Base-by-base conservation (phyloP, 1,284 basidiomycete genomes). In the Lentinula novae-zelandiae region DNA sequence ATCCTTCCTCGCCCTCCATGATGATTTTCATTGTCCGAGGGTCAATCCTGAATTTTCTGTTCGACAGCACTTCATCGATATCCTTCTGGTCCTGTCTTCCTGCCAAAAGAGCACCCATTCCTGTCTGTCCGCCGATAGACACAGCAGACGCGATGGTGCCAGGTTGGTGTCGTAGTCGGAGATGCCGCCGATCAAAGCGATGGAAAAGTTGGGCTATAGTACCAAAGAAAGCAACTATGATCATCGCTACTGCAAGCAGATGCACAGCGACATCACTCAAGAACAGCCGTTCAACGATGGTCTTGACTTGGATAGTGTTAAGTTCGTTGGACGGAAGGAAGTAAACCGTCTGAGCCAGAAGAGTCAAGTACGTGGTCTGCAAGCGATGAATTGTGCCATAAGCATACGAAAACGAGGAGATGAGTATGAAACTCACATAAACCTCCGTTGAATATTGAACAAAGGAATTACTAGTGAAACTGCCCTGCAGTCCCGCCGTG, bases 61-160 rank as follows among this genome's bases (percentile, higher is more conserved):
- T 71, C 39, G 67, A 64, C 42, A 84, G 68, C 13, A 73, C 77
- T 38, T 75, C 65, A 4, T 67, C 64, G 38, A 83, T 75, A 6
- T 79, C 78, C 58, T 73, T 69, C 46, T 70, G 67, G 27, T 72
- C 42, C 36, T 56, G 51, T 48, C 52, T 58, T 27, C 55, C 55
- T 9, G 49, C 56, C 12, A 83, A 73, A 46, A 82, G 72, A 17
- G 74, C 69, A 5, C 75, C 79, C 62, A 82, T 73, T 27, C 73
- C 73, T 1, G 80, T 82, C 62, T 78, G 75, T 12, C 77, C 82
- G 9, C 80, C 81, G 62, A 83, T 76, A 36, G 80, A 77, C 13
- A 82, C 78, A 12, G 82, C 82, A 10, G 80, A 80, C 12, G 80
- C 82, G 57, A 83, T 80, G 5, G 82, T 83, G 22, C 82, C 81